phyloP scores from a whole-genome alignment of 352 stramenopile genomes.

The Globisporangium nodosum region DNA sequence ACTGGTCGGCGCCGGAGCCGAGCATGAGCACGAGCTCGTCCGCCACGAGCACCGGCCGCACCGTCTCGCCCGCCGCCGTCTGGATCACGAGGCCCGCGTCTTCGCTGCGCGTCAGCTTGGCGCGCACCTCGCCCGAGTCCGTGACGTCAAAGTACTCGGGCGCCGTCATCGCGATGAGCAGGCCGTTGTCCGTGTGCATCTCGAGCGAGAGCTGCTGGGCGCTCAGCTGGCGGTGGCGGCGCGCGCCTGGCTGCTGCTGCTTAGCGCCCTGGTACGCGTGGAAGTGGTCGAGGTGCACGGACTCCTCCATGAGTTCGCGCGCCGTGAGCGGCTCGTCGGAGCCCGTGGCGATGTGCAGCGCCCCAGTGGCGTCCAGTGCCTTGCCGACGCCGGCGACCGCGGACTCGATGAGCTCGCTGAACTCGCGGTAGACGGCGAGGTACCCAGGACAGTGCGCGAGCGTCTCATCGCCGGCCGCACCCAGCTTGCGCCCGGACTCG shows the following conservation, averaged over 20 bases:
- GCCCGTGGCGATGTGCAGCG: conserved; percentile 38
- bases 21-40: conserved; percentile 83
- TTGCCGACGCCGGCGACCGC: conserved; percentile 49
- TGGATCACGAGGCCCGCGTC: conserved; percentile 69
- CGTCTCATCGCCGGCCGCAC: conserved; percentile 30
- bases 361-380: conserved; percentile 50
- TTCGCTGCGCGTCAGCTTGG: conserved; percentile 40
- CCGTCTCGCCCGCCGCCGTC: conserved; percentile 38
- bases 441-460: conserved; percentile 51
- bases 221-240: conserved; percentile 16
- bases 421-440: conserved; percentile 41
- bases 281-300: conserved; percentile 77
- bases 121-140: conserved; percentile 29
- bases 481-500: conserved; percentile 40
- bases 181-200: conserved; percentile 72
- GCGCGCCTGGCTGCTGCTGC: background rate
- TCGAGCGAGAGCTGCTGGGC: conserved; percentile 50
- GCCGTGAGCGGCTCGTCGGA: conserved; percentile 35
- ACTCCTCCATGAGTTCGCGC: conserved; percentile 53
- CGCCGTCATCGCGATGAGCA: conserved; percentile 70
- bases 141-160: conserved; percentile 65
- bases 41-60: conserved; percentile 49
- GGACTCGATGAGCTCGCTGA: conserved; percentile 49
- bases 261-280: conserved; percentile 52
- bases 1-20: conserved; percentile 64